Evolutionary conservation across 164 flowering plant species (phyloP).

Genomic region (Chimonanthus praecox): DNA sequence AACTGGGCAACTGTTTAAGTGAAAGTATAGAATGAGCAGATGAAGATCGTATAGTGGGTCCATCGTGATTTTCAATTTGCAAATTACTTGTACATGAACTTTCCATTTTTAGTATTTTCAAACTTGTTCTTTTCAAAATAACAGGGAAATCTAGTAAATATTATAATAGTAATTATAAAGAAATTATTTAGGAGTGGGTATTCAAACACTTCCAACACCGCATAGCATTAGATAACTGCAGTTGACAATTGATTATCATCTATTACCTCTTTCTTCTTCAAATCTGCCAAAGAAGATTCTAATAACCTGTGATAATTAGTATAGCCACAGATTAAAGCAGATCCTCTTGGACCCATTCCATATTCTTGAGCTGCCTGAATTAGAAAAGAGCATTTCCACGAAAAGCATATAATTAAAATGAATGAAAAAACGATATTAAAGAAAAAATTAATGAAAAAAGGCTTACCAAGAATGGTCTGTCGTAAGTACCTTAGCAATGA

Average conservation of each 20-base stretch:
- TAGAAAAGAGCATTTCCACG: not conserved
- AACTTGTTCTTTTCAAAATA: no score
- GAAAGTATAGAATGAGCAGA: no score
- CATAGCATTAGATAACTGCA: not conserved
- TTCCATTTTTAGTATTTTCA: no score
- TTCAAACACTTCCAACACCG: no score
- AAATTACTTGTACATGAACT: no score
- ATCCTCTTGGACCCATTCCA: conserved; percentile 97
- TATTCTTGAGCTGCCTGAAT: conserved; percentile 66
- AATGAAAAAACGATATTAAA: not conserved
- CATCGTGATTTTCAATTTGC: no score
- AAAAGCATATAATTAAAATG: not conserved
- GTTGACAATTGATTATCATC: not conserved
- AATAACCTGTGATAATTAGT: conserved; percentile 69
- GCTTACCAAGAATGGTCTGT: not conserved
- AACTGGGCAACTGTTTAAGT: no score
- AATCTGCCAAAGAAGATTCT: conserved; percentile 68
- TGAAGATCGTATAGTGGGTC: no score
- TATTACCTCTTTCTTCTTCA: conserved; percentile 87
- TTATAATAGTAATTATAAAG: no score
- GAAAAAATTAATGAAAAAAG: not conserved
- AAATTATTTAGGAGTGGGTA: no score
- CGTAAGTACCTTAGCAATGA: conserved; percentile 57
- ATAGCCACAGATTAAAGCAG: conserved; percentile 93
- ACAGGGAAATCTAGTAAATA: no score